phyloP scores from a whole-genome alignment of 495 filamentous ascomycete genomes.

The Xeromyces bisporus region DNA sequence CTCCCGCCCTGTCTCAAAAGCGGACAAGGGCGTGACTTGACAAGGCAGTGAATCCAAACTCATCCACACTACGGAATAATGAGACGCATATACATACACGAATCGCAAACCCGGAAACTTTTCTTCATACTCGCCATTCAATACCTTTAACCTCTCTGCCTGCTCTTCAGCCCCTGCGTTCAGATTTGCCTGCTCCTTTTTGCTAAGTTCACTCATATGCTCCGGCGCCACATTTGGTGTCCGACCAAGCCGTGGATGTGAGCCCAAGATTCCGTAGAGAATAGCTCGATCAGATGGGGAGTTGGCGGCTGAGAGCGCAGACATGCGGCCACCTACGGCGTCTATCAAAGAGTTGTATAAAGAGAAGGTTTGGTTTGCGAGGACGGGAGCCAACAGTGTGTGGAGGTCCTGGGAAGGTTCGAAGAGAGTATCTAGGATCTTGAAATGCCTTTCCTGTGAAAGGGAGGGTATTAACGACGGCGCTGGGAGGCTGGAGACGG shows the following conservation, averaged over 20 bases:
- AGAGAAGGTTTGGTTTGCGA: conserved; percentile 44
- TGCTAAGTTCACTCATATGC: conserved; percentile 48
- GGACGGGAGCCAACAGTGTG: conserved; percentile 45
- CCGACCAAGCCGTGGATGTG: conserved; percentile 76
- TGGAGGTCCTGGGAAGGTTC: conserved; percentile 68
- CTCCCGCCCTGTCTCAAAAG: not conserved
- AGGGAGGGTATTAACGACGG: conserved; percentile 34
- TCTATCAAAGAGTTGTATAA: conserved; percentile 44
- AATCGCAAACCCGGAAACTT: conserved; percentile 73
- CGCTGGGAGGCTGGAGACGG: conserved; percentile 27
- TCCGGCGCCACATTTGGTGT: conserved; percentile 38
- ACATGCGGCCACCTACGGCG: conserved; percentile 36
- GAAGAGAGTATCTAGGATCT: conserved; percentile 69
- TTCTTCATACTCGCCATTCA: conserved; percentile 74
- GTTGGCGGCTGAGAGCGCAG: conserved; percentile 31
- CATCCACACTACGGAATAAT: no score
- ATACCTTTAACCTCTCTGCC: conserved; percentile 18
- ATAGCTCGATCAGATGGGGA: conserved; percentile 32
- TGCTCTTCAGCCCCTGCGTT: conserved; percentile 38
- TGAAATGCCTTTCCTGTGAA: conserved; percentile 36
- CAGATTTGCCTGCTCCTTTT: conserved; percentile 64
- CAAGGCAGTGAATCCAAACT: no score
- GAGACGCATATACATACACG: conserved; percentile 57
- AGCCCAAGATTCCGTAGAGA: conserved; percentile 57
- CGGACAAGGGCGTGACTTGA: no score